Base-by-base conservation (phyloP, 2,329 filamentous ascomycete genomes). In the Talaromyces marneffei region DNA sequence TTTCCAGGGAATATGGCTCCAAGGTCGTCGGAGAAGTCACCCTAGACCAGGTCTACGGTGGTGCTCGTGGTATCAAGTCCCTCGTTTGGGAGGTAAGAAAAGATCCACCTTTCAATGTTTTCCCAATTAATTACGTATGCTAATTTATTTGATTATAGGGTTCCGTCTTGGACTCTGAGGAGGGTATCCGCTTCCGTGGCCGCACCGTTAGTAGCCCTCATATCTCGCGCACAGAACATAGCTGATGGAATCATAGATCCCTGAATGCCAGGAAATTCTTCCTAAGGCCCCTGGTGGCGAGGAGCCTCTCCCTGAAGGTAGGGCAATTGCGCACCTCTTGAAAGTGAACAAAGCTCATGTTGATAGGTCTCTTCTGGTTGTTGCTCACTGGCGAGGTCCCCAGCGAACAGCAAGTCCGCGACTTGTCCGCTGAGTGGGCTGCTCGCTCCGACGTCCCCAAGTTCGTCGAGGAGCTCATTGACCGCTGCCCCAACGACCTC, bases 111-210 rank as follows among this genome's bases (percentile, higher is more conserved):
- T 4, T 23, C 37, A n/a, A 56, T 35, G 53, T 25, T 55, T 9
- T 29, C n/a, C n/a, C 14, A 59, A 27, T 27, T 14, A 14, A 31
- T 9, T 33, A 33, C 42, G n/a, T 16, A 37, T 52, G 23, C 42
- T 60, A 46, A 60, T 20, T n/a, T 29, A 8, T 37, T 2, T 20
- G 16, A 27, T 52, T 44, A 31, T 67, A 83, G 81, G 87, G 93
- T 72, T 99, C 94, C 73, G 94, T 99, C 72, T 89, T 99, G 73
- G 94, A 99, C 81, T 86, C 93, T 62, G 92, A 97, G 84, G 94
- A 99, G 86, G 94, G 94, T 82, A 99, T 99, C 80, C 91, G 94
- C 72, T 99, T 99, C 88, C 89, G 94, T 77, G 94, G 94, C 83
- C 94, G 93, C 86, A 99, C 94, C 69, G 83, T 85, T 77, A 70